phyloP scores from a whole-genome alignment of 305 asterid species.

The Nicotiana rustica region DNA sequence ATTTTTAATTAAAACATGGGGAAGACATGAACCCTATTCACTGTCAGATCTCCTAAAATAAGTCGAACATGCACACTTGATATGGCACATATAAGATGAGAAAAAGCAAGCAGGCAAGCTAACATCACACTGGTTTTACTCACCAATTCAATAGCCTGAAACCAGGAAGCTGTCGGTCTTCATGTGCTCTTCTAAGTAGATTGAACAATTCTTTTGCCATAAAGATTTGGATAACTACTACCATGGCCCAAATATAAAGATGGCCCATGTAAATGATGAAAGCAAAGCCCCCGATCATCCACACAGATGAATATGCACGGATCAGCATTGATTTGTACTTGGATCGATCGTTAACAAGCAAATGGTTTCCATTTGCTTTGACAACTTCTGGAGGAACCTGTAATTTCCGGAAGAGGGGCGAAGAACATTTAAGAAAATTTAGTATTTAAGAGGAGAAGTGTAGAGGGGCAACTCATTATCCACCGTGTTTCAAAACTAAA shows the following conservation, averaged over 20 bases:
- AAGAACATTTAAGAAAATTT: not conserved
- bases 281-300: constrained; percentile 96
- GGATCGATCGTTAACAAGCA: constrained; percentile 78
- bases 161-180: constrained; percentile 84
- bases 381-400: constrained; percentile 76
- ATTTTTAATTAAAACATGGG: not conserved
- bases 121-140: constrained; percentile 32
- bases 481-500: not conserved
- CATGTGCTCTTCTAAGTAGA: constrained; percentile 79
- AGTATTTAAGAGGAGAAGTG: not conserved
- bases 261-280: constrained; percentile 89
- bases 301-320: constrained; percentile 83
- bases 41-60: constrained; percentile 18
- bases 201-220: constrained; percentile 89
- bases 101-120: constrained; percentile 14
- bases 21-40: not conserved
- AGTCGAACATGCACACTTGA: constrained; percentile 8
- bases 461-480: not conserved
- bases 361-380: constrained; percentile 58
- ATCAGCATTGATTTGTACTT: constrained; percentile 95
- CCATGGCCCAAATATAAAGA: constrained; percentile 92
- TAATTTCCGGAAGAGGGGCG: constrained; percentile 32
- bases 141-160: constrained; percentile 92
- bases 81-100: constrained; percentile 23
- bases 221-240: constrained; percentile 88